These are phyloP conservation scores for Cytospora paraplurivora DNA, from an alignment of 2,329 filamentous ascomycete species.

Conservation along the genomic window DNA sequence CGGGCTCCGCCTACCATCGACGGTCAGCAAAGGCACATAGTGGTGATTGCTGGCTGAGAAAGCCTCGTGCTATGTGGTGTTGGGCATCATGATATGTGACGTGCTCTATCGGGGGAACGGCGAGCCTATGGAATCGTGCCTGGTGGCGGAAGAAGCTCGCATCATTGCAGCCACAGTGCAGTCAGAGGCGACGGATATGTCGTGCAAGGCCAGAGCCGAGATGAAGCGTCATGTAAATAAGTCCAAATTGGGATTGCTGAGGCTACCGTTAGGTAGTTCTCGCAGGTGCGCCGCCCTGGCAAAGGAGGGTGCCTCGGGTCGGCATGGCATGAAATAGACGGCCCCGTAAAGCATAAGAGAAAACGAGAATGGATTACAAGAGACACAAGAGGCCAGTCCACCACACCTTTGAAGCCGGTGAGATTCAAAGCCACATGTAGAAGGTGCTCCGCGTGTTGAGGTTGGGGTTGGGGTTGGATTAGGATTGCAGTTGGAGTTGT, in stretches of 20 bases:
- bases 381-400: neutral
- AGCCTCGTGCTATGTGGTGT: neutral
- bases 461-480: neutral
- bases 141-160: neutral
- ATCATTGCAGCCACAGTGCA: neutral
- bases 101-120: neutral
- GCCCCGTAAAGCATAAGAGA: constrained; percentile 1
- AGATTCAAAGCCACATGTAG: neutral
- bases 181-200: constrained; percentile 9
- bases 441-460: neutral
- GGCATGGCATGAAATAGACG: constrained; percentile 8
- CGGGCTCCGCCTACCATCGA: neutral
- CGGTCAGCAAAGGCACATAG: neutral
- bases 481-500: too few relatives aligned
- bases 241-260: constrained; percentile 8
- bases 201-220: constrained; percentile 1
- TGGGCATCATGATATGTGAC: neutral
- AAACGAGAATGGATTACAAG: neutral
- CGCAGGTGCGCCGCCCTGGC: constrained; percentile 10
- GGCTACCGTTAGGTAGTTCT: constrained; percentile 12
- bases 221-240: constrained; percentile 17
- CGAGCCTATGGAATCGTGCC: neutral
- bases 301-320: neutral
- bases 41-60: neutral
- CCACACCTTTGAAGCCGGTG: neutral